These are phyloP conservation scores for Isatis tinctoria DNA, from an alignment of 345 rosid genomes.

Conservation along the genomic window DNA sequence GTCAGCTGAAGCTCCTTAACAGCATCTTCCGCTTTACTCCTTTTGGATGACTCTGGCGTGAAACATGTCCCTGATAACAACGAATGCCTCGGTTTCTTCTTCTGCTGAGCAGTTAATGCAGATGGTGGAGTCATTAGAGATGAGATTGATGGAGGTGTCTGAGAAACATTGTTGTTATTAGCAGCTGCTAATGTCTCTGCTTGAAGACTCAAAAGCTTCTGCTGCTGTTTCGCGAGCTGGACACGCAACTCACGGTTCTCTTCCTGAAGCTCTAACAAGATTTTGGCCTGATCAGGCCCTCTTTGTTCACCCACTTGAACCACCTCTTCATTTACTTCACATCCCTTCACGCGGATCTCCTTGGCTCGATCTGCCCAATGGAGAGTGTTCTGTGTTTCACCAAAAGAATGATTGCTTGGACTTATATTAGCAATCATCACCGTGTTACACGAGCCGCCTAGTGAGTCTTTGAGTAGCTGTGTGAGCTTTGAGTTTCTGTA, in stretches of 20 bases:
- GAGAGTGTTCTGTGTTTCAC: constrained; percentile 93
- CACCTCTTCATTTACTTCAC: constrained; percentile 51
- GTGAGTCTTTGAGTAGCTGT: constrained; percentile 89
- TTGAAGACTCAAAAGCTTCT: constrained; percentile 63
- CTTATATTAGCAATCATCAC: constrained; percentile 94
- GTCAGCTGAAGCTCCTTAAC: constrained; percentile 55
- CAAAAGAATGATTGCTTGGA: constrained; percentile 82
- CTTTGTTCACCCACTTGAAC: constrained; percentile 46
- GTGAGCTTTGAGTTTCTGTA: constrained; percentile 93
- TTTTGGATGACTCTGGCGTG: constrained; percentile 65
- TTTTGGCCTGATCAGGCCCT: constrained; percentile 58
- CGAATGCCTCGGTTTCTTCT: constrained; percentile 66
- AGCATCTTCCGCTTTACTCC: constrained; percentile 46
- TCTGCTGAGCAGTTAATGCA: constrained; percentile 38
- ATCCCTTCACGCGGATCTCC: constrained; percentile 68
- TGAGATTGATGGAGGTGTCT: constrained; percentile 71
- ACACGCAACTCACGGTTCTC: constrained; percentile 80
- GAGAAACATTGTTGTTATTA: constrained; percentile 43
- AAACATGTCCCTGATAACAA: constrained; percentile 66
- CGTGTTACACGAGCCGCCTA: constrained; percentile 91
- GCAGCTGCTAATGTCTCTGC: constrained; percentile 64
- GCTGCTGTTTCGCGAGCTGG: constrained; percentile 68
- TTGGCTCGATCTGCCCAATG: constrained; percentile 98
- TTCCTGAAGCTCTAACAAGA: constrained; percentile 77
- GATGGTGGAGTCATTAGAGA: constrained; percentile 77